A percentile compares a stretch with the other conserved stretches of the same genome.
These are phyloP conservation scores for Skeletonema costatum DNA, from an alignment of 108 stramenopile genomes.

Conservation along the genomic window DNA sequence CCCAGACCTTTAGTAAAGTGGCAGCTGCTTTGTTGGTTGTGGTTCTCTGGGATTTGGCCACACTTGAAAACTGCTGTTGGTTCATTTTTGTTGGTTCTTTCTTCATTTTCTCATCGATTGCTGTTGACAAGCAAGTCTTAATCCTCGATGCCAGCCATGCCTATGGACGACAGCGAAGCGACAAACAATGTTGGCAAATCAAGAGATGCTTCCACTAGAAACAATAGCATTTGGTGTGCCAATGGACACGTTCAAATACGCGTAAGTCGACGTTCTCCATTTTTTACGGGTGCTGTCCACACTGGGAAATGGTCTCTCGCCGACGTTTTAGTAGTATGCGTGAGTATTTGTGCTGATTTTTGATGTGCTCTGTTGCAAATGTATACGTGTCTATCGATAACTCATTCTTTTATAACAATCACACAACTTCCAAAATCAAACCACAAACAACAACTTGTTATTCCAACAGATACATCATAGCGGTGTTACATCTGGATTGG, in stretches of 20 bases:
- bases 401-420: no score
- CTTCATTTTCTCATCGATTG: constrained; percentile 23
- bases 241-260: constrained; percentile 18
- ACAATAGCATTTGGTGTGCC: constrained; percentile 15
- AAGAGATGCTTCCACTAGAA: background rate
- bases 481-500: constrained; percentile 82
- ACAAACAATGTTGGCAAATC: constrained; percentile 5
- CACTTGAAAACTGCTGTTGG: constrained; percentile 76
- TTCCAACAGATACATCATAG: constrained; percentile 87
- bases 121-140: background rate
- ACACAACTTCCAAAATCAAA: no score
- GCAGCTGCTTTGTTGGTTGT: constrained; percentile 69
- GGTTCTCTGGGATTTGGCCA: constrained; percentile 82
- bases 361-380: no score
- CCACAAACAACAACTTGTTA: no score
- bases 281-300: constrained; percentile 61
- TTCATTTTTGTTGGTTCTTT: constrained; percentile 70
- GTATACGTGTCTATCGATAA: no score
- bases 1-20: constrained; percentile 49
- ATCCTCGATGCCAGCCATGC: background rate
- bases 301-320: constrained; percentile 84
- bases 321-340: constrained; percentile 82
- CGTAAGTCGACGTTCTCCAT: constrained; percentile 48
- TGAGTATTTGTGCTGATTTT: no score
- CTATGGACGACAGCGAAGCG: background rate